Conservation (phyloP, 768 basidiomycete species). For the Russula lepida region DNA sequence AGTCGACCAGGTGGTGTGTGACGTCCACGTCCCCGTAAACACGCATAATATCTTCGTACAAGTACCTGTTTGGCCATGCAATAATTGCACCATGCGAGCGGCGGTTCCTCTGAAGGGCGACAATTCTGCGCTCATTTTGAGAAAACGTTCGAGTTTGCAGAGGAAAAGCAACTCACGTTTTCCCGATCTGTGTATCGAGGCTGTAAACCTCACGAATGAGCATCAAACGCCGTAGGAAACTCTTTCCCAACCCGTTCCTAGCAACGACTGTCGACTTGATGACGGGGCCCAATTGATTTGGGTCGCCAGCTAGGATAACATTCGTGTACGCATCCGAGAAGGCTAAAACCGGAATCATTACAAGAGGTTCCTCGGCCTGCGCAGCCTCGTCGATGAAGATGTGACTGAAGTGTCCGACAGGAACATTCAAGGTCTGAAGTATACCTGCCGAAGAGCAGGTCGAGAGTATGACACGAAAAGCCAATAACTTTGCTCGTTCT, state of each 20-base stretch:
- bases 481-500: constrained; percentile 32
- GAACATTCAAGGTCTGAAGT: constrained; percentile 40
- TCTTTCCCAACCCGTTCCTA: constrained; percentile 26
- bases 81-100: constrained; percentile 35
- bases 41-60: constrained; percentile 32
- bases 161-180: constrained; percentile 27
- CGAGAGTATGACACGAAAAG: constrained; percentile 45
- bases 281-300: constrained; percentile 33
- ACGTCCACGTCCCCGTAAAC: constrained; percentile 24
- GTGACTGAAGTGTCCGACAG: constrained; percentile 48
- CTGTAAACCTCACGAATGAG: constrained; percentile 26
- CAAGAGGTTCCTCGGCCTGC: constrained; percentile 52
- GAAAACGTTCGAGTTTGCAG: background rate
- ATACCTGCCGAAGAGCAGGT: constrained; percentile 50
- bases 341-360: constrained; percentile 37
- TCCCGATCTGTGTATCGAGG: constrained; percentile 19
- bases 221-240: constrained; percentile 34
- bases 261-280: constrained; percentile 27
- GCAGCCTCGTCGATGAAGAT: constrained; percentile 62
- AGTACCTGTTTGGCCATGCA: constrained; percentile 43
- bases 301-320: constrained; percentile 33
- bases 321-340: constrained; percentile 30
- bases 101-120: constrained; percentile 17
- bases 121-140: constrained; percentile 15
- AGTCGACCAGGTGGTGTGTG: constrained; percentile 25